Evolutionary conservation across 768 basidiomycete genomes (phyloP).

Genomic region (Hypsizygus marmoreus): DNA sequence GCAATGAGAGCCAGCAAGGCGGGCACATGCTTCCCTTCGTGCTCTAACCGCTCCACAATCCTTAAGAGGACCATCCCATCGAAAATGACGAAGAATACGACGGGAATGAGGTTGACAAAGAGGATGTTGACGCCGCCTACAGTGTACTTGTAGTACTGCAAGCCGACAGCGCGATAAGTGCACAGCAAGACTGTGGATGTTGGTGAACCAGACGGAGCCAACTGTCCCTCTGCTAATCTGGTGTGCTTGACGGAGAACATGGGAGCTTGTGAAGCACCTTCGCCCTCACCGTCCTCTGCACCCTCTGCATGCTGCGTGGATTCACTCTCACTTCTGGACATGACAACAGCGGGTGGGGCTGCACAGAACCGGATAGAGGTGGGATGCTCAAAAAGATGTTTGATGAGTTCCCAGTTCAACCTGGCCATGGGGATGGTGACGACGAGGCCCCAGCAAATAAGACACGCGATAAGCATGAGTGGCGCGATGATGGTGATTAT

Average conservation of each 20-base stretch:
- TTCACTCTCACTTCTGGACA: conserved; percentile 33
- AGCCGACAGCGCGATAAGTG: conserved; percentile 88
- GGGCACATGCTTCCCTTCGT: conserved; percentile 57
- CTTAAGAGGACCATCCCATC: conserved; percentile 85
- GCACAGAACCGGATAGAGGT: conserved; percentile 90
- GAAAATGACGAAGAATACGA: conserved; percentile 96
- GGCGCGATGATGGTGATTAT: conserved; percentile 84
- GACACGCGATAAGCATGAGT: conserved; percentile 81
- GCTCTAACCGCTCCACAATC: conserved; percentile 60
- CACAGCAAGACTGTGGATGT: conserved; percentile 90
- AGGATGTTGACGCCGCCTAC: conserved; percentile 98
- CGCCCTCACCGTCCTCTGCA: conserved; percentile 22
- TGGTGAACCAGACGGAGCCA: conserved; percentile 81
- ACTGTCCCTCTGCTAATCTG: conserved; percentile 82
- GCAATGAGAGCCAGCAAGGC: conserved; percentile 69
- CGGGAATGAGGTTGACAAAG: conserved; percentile 91
- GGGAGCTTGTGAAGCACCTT: conserved; percentile 29
- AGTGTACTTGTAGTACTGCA: conserved; percentile 98
- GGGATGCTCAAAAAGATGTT: conserved; percentile 77
- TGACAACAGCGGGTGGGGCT: conserved; percentile 72
- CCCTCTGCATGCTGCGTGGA: conserved; percentile 29
- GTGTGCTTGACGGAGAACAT: conserved; percentile 71
- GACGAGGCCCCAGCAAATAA: conserved; percentile 93
- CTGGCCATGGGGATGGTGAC: conserved; percentile 98
- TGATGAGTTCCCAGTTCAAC: conserved; percentile 92